Evolutionary conservation across 148 eudicot species (phyloP), one percentile per base, ranked within the genome.

Genomic region (Euryodendron excelsum): DNA sequence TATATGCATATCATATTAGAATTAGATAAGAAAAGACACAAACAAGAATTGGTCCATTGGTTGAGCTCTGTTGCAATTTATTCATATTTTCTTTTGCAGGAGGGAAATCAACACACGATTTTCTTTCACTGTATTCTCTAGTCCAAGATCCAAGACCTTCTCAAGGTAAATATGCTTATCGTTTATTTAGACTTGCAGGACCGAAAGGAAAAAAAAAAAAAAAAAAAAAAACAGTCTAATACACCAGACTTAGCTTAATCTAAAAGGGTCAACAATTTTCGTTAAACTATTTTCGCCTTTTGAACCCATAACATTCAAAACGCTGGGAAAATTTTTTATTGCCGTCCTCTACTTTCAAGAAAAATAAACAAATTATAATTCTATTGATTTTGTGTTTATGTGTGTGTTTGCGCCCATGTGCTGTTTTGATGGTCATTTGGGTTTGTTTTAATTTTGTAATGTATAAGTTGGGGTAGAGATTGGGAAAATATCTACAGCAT

Each of bases 81-180:
- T 62, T 25, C 15, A 7, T 18, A 0, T 60, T 59, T 17, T 31
- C 33, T 53, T 56, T 36, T 80, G 56, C 91, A 93, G 99, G 92
- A 55, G 88, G 87, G 80, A 91, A 90, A 82, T 82, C 93, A 41
- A 93, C 94, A 8, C 97, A 90, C 77, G 97, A 93, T 71, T 95
- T 95, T 83, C 96, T 95, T 69, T 90, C 97, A 45, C 91, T 91
- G 17, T 90, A 88, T 84, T 87, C 97, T 58, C 84, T 94, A 65
- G 79, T 69, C 72, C 94, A 93, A 93, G 99, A 95, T 91, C 93
- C 97, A 86, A 85, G 85, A 80, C 85, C 91, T 72, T 72, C 97
- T 77, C 92, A 87, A 75, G 96, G 98, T 94, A 89, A 91, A 25
- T 62, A 53, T 36, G 23, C 59, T 34, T 70, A 25, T 59, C 69